Evolutionary conservation across 2,329 filamentous ascomycete genomes (phyloP).

Genomic region (Dothidotthia symphoricarpi): DNA sequence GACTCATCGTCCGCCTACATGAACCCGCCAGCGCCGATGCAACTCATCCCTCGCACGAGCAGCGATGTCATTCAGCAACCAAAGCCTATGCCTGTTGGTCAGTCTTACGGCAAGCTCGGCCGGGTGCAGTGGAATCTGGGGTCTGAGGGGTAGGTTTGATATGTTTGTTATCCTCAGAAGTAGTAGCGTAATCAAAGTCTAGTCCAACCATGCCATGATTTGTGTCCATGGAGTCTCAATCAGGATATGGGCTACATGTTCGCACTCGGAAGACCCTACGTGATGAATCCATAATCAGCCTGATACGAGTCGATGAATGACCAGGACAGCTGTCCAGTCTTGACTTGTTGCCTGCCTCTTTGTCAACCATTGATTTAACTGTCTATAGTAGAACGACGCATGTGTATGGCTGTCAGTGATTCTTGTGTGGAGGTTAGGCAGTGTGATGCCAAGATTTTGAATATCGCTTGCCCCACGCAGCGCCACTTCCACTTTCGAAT

Average conservation of each 20-base stretch:
- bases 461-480: constrained; percentile 16
- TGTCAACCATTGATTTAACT: too few relatives aligned
- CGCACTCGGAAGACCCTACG: too few relatives aligned
- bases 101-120: constrained; percentile 15
- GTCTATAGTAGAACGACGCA: too few relatives aligned
- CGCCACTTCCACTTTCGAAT: constrained; percentile 20
- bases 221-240: too few relatives aligned
- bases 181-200: neutral
- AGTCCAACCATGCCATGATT: neutral
- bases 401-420: too few relatives aligned
- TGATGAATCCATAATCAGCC: too few relatives aligned
- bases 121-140: constrained; percentile 39
- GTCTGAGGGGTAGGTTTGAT: constrained; percentile 24
- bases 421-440: too few relatives aligned
- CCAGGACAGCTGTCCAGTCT: too few relatives aligned
- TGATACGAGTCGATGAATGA: too few relatives aligned
- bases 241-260: too few relatives aligned
- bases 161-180: too few relatives aligned
- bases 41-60: constrained; percentile 19
- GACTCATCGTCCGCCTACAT: constrained; percentile 16
- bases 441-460: constrained; percentile 1
- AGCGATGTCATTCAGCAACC: constrained; percentile 33
- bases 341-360: too few relatives aligned
- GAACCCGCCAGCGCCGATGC: constrained; percentile 9
- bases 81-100: constrained; percentile 24